These are phyloP conservation scores for Ceratocystis alfenasii DNA, from an alignment of 2,329 filamentous ascomycete species.

Conservation along the genomic window DNA sequence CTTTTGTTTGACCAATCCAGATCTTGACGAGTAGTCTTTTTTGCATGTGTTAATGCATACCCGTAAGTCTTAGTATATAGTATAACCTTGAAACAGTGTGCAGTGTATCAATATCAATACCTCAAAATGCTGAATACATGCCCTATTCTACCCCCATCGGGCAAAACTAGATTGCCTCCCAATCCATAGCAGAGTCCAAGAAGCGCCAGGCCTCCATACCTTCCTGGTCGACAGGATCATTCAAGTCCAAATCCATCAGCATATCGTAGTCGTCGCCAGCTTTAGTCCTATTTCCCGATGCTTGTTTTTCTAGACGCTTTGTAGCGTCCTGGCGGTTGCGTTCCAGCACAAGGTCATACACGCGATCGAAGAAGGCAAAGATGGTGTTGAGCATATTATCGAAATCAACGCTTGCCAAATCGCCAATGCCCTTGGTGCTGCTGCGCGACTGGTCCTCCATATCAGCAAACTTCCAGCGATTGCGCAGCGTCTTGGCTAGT, in stretches of 20 bases:
- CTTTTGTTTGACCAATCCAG: not conserved
- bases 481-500: constrained; percentile 57
- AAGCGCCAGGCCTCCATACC: constrained; percentile 38
- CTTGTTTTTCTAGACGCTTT: constrained; percentile 19
- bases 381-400: constrained; percentile 46
- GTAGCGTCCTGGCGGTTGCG: constrained; percentile 30
- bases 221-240: constrained; percentile 23
- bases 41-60: not conserved
- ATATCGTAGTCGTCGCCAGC: constrained; percentile 6
- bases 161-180: constrained; percentile 33
- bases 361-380: constrained; percentile 47
- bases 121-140: not conserved
- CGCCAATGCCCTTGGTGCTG: constrained; percentile 26
- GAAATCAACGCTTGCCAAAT: constrained; percentile 49
- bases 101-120: not conserved
- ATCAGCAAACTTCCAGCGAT: constrained; percentile 59
- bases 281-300: not conserved
- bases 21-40: not conserved
- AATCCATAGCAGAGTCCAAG: constrained; percentile 50
- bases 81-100: no score
- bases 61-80: not conserved
- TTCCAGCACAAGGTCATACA: constrained; percentile 40
- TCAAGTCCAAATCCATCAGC: constrained; percentile 25
- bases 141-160: not conserved
- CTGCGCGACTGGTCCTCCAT: constrained; percentile 30